These are phyloP conservation scores for Scenedesmus sp. DNA, from an alignment of 163 green algal genomes.

Conservation along the genomic window DNA sequence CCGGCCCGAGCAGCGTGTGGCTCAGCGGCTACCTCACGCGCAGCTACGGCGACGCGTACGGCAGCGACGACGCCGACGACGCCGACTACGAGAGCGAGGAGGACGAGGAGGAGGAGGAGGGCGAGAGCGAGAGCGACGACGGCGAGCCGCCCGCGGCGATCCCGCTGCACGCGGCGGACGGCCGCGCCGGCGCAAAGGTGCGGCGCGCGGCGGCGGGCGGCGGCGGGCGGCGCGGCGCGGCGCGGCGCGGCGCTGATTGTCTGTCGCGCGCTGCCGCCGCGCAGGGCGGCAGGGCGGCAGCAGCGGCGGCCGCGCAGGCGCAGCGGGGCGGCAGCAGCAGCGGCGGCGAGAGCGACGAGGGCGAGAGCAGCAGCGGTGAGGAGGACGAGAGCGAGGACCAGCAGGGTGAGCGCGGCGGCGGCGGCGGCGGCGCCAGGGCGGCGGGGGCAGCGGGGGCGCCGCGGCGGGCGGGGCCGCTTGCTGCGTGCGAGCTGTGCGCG, in stretches of 20 bases:
- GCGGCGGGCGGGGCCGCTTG: background rate
- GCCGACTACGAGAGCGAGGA: conserved; percentile 9
- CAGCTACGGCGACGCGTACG: background rate
- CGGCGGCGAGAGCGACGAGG: conserved; percentile 6
- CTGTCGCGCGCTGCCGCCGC: background rate
- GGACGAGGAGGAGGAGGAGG: conserved; percentile 8
- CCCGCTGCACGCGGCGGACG: conserved; percentile 7
- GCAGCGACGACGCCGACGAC: background rate
- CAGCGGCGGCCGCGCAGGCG: background rate
- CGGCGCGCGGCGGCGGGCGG: too few species aligned
- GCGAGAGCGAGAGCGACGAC: conserved; percentile 26
- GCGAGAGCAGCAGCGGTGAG: background rate
- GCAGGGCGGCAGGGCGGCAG: background rate
- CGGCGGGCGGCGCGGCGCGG: too few species aligned
- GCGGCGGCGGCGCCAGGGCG: background rate
- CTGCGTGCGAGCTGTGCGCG: background rate
- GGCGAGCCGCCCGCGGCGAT: conserved; percentile 28
- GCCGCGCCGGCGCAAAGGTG: too few species aligned
- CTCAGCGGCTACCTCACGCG: conserved; percentile 40
- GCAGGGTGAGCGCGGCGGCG: background rate
- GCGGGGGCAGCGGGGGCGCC: too few species aligned
- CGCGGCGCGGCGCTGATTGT: too few species aligned
- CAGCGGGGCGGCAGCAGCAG: background rate
- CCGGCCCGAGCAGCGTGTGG: conserved; percentile 32
- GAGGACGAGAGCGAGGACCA: conserved; percentile 1